phyloP scores from a whole-genome alignment of 1,284 basidiomycete genomes.

The Cryptococcus sp. region DNA sequence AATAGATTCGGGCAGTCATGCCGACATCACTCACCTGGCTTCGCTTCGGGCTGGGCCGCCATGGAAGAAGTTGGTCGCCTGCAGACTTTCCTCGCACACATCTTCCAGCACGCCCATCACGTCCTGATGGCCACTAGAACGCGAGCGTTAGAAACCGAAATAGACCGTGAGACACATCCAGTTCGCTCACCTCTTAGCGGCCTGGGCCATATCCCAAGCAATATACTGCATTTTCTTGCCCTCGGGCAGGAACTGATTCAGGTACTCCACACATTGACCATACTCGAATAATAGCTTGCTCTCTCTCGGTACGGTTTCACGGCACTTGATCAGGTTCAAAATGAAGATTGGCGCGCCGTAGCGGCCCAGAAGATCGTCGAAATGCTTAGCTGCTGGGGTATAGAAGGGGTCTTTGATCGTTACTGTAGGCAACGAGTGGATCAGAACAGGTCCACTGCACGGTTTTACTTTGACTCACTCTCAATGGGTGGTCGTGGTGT shows the following conservation, averaged over 20 bases:
- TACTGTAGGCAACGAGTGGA: conserved; percentile 58
- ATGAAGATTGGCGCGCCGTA: conserved; percentile 91
- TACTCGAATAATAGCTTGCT: conserved; percentile 92
- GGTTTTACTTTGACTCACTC: conserved; percentile 62
- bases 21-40: conserved; percentile 23
- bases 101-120: conserved; percentile 96
- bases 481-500: conserved; percentile 92
- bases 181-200: conserved; percentile 64
- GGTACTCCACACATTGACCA: conserved; percentile 84
- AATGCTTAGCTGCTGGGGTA: conserved; percentile 88
- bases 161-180: no score
- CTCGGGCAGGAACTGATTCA: conserved; percentile 91
- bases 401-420: conserved; percentile 95
- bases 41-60: conserved; percentile 52
- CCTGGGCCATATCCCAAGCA: conserved; percentile 94
- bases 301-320: conserved; percentile 74
- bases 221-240: conserved; percentile 87
- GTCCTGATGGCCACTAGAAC: conserved; percentile 83
- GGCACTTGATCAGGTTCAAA: conserved; percentile 91
- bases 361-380: conserved; percentile 84
- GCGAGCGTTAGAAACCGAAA: no score
- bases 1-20: background rate
- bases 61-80: conserved; percentile 93
- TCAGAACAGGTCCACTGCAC: background rate
- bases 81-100: conserved; percentile 89